A percentile compares a stretch with the other conserved stretches of the same genome.
These are phyloP conservation scores for Zymoseptoria crescenta DNA, from an alignment of 2,329 filamentous ascomycete species.

Conservation along the genomic window DNA sequence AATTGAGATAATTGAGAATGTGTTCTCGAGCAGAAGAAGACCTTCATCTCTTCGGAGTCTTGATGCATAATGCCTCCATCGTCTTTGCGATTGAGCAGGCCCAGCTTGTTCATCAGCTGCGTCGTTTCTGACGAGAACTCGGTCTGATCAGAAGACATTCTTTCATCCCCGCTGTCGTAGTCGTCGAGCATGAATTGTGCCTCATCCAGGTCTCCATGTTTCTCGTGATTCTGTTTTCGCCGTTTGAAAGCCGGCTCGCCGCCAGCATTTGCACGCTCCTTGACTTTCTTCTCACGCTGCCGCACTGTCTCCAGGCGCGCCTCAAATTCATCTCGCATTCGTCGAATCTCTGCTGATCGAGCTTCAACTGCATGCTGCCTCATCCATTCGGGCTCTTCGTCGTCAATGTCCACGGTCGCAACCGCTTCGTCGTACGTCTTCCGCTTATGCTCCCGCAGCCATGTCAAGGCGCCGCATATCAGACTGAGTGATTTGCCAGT, in stretches of 20 bases:
- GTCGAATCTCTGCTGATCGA: slow-evolving; percentile 58
- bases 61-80: slow-evolving; percentile 38
- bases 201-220: slow-evolving; percentile 44
- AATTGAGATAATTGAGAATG: slow-evolving; percentile 90
- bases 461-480: slow-evolving; percentile 81
- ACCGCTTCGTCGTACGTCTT: slow-evolving; percentile 47
- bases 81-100: slow-evolving; percentile 31
- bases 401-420: slow-evolving; percentile 40
- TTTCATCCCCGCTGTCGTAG: slow-evolving; percentile 58
- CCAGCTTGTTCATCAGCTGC: slow-evolving; percentile 59
- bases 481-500: slow-evolving; percentile 81
- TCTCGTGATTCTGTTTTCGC: slow-evolving; percentile 28
- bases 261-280: slow-evolving; percentile 37
- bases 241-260: slow-evolving; percentile 44
- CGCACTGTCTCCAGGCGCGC: slow-evolving; percentile 58
- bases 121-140: slow-evolving; percentile 62
- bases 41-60: slow-evolving; percentile 62
- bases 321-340: slow-evolving; percentile 65
- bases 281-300: slow-evolving; percentile 53
- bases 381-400: slow-evolving; percentile 79
- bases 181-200: slow-evolving; percentile 69
- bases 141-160: slow-evolving; percentile 9
- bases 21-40: slow-evolving; percentile 87
- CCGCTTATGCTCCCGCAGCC: slow-evolving; percentile 77
- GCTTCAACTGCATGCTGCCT: slow-evolving; percentile 65